These are phyloP conservation scores for Globisporangium yorkense DNA, from an alignment of 352 stramenopile genomes.

Conservation along the genomic window DNA sequence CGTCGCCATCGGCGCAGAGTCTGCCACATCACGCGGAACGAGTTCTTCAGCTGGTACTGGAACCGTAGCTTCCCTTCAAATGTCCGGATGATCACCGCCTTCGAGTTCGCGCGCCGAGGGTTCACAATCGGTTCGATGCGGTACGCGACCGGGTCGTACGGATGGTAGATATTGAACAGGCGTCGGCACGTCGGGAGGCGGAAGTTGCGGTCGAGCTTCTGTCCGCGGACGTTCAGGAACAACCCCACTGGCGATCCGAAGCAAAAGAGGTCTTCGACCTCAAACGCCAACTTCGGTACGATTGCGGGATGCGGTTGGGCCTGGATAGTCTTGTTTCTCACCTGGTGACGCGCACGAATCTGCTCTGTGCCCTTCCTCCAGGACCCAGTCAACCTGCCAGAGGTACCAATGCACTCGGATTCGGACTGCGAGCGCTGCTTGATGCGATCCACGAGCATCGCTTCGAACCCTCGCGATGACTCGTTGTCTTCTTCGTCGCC, in stretches of 20 bases:
- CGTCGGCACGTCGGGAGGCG: constrained; percentile 69
- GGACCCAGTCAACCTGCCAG: constrained; percentile 2
- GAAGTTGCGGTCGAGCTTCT: constrained; percentile 66
- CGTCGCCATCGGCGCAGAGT: constrained; percentile 66
- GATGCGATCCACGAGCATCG: constrained; percentile 17
- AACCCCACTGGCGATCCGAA: constrained; percentile 89
- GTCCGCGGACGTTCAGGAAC: constrained; percentile 90
- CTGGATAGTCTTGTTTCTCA: constrained; percentile 2
- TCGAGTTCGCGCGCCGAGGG: constrained; percentile 58
- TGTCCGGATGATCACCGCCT: constrained; percentile 78
- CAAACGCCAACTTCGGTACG: constrained; percentile 65
- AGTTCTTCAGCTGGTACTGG: constrained; percentile 83
- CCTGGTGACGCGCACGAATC: background rate
- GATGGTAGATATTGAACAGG: constrained; percentile 95
- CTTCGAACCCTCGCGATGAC: constrained; percentile 27
- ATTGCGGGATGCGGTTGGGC: constrained; percentile 12
- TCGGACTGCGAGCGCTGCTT: constrained; percentile 38
- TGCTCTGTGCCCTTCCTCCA: constrained; percentile 10
- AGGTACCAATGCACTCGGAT: constrained; percentile 19
- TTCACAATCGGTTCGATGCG: constrained; percentile 94
- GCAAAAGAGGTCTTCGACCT: constrained; percentile 85
- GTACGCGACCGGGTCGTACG: constrained; percentile 93
- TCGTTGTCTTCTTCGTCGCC: constrained; percentile 33
- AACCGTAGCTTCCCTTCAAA: constrained; percentile 81
- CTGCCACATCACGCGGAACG: constrained; percentile 74